phyloP scores from a whole-genome alignment of 2,329 filamentous ascomycete genomes.

The Beauveria sp. region DNA sequence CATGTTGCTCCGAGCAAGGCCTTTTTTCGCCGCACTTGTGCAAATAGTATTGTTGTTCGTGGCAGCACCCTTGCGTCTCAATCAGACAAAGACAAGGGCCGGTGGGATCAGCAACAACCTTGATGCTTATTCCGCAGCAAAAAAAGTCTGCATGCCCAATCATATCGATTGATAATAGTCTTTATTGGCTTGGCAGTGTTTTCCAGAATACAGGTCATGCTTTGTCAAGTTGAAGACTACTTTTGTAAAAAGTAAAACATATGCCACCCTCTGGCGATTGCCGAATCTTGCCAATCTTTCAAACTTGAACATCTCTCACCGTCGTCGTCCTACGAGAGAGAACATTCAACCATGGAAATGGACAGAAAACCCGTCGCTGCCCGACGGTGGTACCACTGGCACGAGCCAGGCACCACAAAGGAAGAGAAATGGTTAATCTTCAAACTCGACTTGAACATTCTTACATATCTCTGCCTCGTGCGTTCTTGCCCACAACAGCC shows the following conservation, averaged over 20 bases:
- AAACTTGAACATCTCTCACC: background rate
- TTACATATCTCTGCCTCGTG: slow-evolving; percentile 30
- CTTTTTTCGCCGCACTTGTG: background rate
- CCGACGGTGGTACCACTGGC: slow-evolving; percentile 30
- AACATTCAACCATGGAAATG: background rate
- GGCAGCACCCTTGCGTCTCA: background rate
- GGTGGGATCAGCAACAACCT: background rate
- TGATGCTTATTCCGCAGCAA: background rate
- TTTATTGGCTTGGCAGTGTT: background rate
- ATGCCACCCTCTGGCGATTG: background rate
- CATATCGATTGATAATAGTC: background rate
- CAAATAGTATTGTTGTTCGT: background rate
- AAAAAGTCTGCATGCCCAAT: background rate
- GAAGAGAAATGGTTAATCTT: slow-evolving; percentile 38
- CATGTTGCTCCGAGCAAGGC: background rate
- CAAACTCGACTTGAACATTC: slow-evolving; percentile 42
- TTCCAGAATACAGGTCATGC: background rate
- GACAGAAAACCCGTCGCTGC: background rate
- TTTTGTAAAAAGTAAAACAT: background rate
- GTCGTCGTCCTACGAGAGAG: background rate
- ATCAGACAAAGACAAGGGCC: background rate
- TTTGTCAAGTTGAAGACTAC: no score
- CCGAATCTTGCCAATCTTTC: no score
- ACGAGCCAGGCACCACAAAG: slow-evolving; percentile 30
- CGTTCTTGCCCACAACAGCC: background rate